Evolutionary conservation across 1,284 basidiomycete genomes (phyloP), one percentile per base, ranked within the genome.

Genomic region (Leccinum subatratum): DNA sequence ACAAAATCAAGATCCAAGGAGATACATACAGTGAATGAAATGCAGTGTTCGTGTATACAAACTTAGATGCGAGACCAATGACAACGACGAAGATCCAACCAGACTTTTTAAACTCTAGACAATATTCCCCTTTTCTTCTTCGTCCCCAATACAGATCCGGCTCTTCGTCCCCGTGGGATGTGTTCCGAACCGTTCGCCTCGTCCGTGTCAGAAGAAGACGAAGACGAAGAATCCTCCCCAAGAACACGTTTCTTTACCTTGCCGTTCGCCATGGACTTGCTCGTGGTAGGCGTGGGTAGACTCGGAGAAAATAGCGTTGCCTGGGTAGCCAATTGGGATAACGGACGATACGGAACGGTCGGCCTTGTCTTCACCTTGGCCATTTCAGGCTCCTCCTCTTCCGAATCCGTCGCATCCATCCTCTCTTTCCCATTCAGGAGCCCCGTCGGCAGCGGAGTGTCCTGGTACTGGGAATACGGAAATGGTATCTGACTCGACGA

Each of bases 151-250:
- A 60, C 70, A 3, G 73, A 74, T 3, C 88, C 88, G 37, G 88
- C 88, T 67, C 81, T 78, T 67, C 85, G 81, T 20, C 79, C 78
- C 69, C 77, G 80, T 45, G 89, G 89, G 59, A 90, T 89, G 73
- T 89, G 86, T 18, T 82, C 86, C 63, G 73, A 70, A 37, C 74
- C 69, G 62, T 69, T 71, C 12, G 69, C 78, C 61, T 79, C 80
- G 7, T 82, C 83, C 18, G 79, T 42, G 30, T 73, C 72, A n/a
- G 72, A 72, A 34, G 82, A 81, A 12, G 77, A 82, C 61, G 76
- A 81, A 11, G 78, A 74, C 20, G 78, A 78, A 16, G 80, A 78
- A 63, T 76, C 73, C 30, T 76, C 74, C 6, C 72, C 73, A 56
- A 67, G 71, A 63, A 79, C 79, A 61, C 79, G 72, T 64, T 79